A percentile compares a stretch with the other conserved stretches of the same genome.
Conservation (phyloP, 768 basidiomycete genomes). For the Russula sp. region DNA sequence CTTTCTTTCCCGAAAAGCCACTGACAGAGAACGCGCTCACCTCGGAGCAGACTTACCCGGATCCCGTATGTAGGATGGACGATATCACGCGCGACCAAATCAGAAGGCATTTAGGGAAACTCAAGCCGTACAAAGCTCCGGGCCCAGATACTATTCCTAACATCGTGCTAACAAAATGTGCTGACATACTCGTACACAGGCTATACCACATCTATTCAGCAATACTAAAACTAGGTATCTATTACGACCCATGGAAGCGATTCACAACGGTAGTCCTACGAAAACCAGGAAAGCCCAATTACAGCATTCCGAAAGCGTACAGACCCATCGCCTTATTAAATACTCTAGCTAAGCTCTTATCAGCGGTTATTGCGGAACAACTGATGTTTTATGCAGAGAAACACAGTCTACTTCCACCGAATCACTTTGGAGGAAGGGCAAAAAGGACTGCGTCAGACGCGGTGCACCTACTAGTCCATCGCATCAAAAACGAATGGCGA, state of each 20-base stretch:
- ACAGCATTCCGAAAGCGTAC: neutral
- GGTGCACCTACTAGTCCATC: too few relatives aligned
- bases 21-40: too few relatives aligned
- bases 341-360: neutral
- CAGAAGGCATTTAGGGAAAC: rapidly evolving
- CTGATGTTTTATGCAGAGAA: too few relatives aligned
- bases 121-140: neutral
- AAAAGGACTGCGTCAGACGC: too few relatives aligned
- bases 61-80: too few relatives aligned
- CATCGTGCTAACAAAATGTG: neutral
- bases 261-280: neutral
- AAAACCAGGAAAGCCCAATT: constrained; percentile 29
- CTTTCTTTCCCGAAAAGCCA: neutral
- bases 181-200: neutral
- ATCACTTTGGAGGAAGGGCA: too few relatives aligned
- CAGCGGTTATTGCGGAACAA: too few relatives aligned
- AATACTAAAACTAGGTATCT: rapidly evolving
- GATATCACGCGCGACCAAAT: neutral
- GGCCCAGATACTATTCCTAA: neutral
- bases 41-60: too few relatives aligned
- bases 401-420: too few relatives aligned
- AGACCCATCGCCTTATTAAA: neutral
- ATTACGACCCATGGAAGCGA: neutral
- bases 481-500: too few relatives aligned
- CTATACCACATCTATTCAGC: neutral